These are phyloP conservation scores for Trypanosoma congolense DNA, from an alignment of 208 protist genomes.

Conservation along the genomic window DNA sequence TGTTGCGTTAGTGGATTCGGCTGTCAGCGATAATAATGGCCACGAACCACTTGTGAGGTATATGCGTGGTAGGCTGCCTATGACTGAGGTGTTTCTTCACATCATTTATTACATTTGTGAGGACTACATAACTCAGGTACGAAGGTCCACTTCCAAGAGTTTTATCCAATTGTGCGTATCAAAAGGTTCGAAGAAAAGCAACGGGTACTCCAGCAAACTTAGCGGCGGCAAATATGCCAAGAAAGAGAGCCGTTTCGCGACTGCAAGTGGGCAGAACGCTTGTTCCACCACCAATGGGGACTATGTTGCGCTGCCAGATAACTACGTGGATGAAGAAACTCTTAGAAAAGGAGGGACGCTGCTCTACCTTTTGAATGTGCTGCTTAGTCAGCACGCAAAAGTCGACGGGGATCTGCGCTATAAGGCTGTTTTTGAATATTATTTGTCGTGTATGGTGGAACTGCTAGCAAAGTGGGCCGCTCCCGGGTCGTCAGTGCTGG, in stretches of 20 bases:
- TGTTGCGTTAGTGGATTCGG: constrained; percentile 19
- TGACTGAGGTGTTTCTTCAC: constrained; percentile 35
- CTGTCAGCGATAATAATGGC: background rate
- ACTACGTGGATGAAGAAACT: background rate
- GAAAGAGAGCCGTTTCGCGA: background rate
- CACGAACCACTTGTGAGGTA: constrained; percentile 13
- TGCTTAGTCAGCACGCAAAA: constrained; percentile 14
- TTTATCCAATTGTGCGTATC: too few species aligned
- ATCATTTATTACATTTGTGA: constrained; percentile 20
- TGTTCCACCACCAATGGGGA: background rate
- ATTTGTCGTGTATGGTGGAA: constrained; percentile 20
- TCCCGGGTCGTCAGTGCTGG: constrained; percentile 1
- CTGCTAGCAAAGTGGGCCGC: constrained; percentile 2
- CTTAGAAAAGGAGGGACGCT: constrained; percentile 20
- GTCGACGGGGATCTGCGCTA: constrained; percentile 14
- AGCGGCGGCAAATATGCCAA: background rate
- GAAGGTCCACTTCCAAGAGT: too few species aligned
- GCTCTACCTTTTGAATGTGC: constrained; percentile 16
- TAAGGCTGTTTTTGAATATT: constrained; percentile 17
- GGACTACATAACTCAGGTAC: constrained; percentile 15
- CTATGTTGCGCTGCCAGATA: background rate
- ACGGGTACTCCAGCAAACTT: background rate
- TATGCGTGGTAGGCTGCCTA: constrained; percentile 26
- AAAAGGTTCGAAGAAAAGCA: background rate
- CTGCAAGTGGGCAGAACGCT: background rate